A percentile compares a stretch with the other conserved stretches of the same genome.
These are phyloP conservation scores for Aspergillus ochraceoroseus DNA, from an alignment of 2,329 filamentous ascomycete genomes.

Conservation along the genomic window DNA sequence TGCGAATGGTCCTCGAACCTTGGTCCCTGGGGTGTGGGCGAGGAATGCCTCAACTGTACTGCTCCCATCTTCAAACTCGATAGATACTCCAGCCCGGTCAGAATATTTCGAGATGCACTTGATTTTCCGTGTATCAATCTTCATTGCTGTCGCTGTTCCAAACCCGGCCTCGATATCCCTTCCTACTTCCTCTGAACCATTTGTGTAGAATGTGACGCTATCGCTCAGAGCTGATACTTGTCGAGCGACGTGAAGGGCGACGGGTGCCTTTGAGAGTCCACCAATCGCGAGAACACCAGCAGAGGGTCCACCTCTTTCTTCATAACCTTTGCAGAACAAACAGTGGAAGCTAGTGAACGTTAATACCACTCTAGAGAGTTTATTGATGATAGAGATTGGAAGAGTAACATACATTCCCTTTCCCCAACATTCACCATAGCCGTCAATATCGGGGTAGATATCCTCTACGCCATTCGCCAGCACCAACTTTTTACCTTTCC, in stretches of 20 bases:
- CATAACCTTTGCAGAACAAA: slow-evolving; percentile 58
- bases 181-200: slow-evolving; percentile 39
- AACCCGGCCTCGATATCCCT: slow-evolving; percentile 1
- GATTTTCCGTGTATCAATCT: slow-evolving; percentile 1
- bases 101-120: too few relatives aligned
- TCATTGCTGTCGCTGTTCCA: background rate
- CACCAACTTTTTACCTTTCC: slow-evolving; percentile 50
- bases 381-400: background rate
- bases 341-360: slow-evolving; percentile 49
- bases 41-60: slow-evolving; percentile 1
- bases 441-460: slow-evolving; percentile 47
- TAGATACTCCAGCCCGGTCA: too few relatives aligned
- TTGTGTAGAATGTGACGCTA: slow-evolving; percentile 51
- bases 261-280: slow-evolving; percentile 27
- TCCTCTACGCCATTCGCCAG: slow-evolving; percentile 54
- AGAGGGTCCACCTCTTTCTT: slow-evolving; percentile 48
- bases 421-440: slow-evolving; percentile 54
- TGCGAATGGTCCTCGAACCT: background rate
- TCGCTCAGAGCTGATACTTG: slow-evolving; percentile 45
- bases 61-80: slow-evolving; percentile 2
- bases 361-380: background rate
- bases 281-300: slow-evolving; percentile 48
- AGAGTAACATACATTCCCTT: slow-evolving; percentile 41
- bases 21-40: slow-evolving; percentile 1
- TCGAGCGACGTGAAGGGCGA: slow-evolving; percentile 41